These are phyloP conservation scores for Eimeria brunetti DNA, from an alignment of 169 alveolate species.

Conservation along the genomic window DNA sequence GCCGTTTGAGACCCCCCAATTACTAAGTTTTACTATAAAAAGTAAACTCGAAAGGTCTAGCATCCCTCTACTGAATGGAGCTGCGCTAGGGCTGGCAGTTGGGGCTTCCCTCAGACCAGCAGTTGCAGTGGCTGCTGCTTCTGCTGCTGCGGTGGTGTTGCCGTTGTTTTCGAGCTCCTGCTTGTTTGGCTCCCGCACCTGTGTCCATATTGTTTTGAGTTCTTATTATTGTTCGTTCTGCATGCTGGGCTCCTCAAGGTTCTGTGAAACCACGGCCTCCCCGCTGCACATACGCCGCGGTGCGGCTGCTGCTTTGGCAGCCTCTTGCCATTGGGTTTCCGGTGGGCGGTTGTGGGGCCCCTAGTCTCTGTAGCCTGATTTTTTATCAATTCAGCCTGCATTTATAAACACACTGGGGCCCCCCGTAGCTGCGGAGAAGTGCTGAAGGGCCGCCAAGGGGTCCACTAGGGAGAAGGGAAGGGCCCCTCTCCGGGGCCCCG, in stretches of 20 bases:
- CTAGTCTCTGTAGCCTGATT: background rate
- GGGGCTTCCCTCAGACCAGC: conserved; percentile 23
- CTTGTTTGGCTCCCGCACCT: conserved; percentile 11
- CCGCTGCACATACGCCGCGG: background rate
- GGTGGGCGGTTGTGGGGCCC: conserved; percentile 37
- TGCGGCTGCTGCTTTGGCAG: conserved; percentile 16
- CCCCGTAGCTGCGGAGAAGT: background rate
- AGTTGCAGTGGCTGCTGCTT: conserved; percentile 34
- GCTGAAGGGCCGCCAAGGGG: background rate
- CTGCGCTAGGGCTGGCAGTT: background rate
- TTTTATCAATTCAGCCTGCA: background rate
- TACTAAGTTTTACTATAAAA: background rate
- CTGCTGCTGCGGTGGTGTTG: conserved; percentile 18
- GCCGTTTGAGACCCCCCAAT: background rate
- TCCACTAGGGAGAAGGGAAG: background rate
- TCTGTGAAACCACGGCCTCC: background rate
- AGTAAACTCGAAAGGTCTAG: background rate
- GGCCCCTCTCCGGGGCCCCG: conserved; percentile 65
- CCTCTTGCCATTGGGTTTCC: background rate
- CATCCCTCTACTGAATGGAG: background rate
- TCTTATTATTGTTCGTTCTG: background rate
- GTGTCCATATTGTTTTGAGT: background rate
- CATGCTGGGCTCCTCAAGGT: background rate
- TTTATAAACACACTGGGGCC: background rate
- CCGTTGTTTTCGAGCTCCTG: background rate